Evolutionary conservation across 192 early-diverging fungal species (phyloP).

Genomic region (Umbelopsis vinacea): DNA sequence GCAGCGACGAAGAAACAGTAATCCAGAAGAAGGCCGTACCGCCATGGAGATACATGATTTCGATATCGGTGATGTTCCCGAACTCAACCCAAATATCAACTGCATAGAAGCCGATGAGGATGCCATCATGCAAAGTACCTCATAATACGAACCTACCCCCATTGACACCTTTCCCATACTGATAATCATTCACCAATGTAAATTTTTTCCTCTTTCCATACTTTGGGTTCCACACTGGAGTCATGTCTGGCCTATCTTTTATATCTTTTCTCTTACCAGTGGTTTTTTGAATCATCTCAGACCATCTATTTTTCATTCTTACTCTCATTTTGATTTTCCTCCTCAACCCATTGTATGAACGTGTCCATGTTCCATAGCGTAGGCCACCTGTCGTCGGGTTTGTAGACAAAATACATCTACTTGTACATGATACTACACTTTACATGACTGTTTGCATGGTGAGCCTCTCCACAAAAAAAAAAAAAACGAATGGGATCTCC

Average conservation of each 20-base stretch:
- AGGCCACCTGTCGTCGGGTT: background rate
- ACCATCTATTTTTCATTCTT: background rate
- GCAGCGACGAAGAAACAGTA: conserved; percentile 29
- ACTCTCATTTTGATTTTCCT: background rate
- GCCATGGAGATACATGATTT: conserved; percentile 49
- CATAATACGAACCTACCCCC: background rate
- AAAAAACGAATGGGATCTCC: too few species aligned
- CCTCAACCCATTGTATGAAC: conserved; percentile 8
- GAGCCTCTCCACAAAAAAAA: too few species aligned
- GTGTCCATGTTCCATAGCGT: background rate
- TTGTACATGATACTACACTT: conserved; percentile 7
- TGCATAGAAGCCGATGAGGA: conserved; percentile 8
- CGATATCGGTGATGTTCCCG: conserved; percentile 33
- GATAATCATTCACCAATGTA: conserved; percentile 11
- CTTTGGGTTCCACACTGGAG: background rate
- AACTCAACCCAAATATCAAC: background rate
- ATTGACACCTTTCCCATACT: background rate
- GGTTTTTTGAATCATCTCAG: background rate
- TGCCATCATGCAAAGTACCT: background rate
- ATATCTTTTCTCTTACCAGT: background rate
- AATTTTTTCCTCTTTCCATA: conserved; percentile 10
- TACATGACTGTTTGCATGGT: background rate
- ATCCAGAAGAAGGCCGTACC: conserved; percentile 34
- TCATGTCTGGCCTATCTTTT: background rate
- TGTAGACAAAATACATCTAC: conserved; percentile 21